Evolutionary conservation across 257 asterid genomes (phyloP).

Genomic region (Scutellaria baicalensis): DNA sequence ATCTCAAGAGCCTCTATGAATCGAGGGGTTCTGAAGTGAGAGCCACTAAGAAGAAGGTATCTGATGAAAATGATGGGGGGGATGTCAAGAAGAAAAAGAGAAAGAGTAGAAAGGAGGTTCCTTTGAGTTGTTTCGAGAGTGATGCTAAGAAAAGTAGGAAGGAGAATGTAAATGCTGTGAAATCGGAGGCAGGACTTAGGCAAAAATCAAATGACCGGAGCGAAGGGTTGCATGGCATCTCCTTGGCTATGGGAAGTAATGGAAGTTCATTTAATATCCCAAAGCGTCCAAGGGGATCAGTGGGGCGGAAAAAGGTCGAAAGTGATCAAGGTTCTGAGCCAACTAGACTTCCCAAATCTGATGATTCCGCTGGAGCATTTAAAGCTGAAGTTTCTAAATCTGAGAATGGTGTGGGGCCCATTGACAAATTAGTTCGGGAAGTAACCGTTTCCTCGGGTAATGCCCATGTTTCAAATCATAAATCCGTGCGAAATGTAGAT

Average conservation of each 20-base stretch:
- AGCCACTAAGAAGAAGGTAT: constrained; percentile 21
- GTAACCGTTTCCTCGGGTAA: constrained; percentile 16
- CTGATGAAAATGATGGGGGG: constrained; percentile 29
- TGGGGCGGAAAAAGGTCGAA: constrained; percentile 48
- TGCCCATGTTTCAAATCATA: constrained; percentile 6
- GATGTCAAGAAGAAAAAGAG: constrained; percentile 51
- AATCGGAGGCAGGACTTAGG: constrained; percentile 24
- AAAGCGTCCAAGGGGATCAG: constrained; percentile 80
- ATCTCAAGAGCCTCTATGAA: constrained; percentile 67
- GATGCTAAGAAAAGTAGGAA: constrained; percentile 54
- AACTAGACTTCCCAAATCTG: constrained; percentile 31
- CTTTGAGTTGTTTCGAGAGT: constrained; percentile 44
- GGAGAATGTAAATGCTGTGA: constrained; percentile 34
- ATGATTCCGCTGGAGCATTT: constrained; percentile 19
- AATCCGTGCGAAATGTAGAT: constrained; percentile 14
- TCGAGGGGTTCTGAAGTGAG: constrained; percentile 40
- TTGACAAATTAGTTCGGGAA: constrained; percentile 22
- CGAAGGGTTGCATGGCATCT: constrained; percentile 41
- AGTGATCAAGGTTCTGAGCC: constrained; percentile 27
- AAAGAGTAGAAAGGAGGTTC: constrained; percentile 47
- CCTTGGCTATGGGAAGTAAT: constrained; percentile 49
- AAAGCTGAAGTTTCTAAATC: constrained; percentile 30
- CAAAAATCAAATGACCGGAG: constrained; percentile 22
- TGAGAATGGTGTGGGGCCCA: constrained; percentile 31
- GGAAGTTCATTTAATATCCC: constrained; percentile 64